phyloP scores from a whole-genome alignment of 306 rosid species.

The Quercus wislizeni region DNA sequence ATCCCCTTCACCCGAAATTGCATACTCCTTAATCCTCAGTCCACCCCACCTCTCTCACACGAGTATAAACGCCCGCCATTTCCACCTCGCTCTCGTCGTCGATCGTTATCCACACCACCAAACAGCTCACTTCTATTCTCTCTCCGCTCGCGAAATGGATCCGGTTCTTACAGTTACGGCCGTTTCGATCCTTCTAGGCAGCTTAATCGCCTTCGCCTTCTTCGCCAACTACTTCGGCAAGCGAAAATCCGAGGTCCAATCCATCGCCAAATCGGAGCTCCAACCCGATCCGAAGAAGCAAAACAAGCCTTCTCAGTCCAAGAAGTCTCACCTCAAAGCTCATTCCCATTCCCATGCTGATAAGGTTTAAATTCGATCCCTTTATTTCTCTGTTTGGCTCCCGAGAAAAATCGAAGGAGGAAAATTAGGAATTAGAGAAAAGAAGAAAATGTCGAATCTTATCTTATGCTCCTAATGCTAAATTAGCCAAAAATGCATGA shows the following conservation, averaged over 20 bases:
- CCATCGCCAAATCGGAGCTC: slow-evolving; percentile 59
- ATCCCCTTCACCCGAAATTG: no score
- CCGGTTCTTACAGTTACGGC: slow-evolving; percentile 43
- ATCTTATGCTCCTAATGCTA: background rate
- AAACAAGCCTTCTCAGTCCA: slow-evolving; percentile 46
- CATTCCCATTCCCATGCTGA: slow-evolving; percentile 64
- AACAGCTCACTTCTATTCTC: background rate
- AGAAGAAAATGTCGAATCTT: background rate
- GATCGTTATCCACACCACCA: background rate
- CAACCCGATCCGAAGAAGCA: slow-evolving; percentile 47
- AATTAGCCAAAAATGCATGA: background rate
- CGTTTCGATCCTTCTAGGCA: slow-evolving; percentile 66
- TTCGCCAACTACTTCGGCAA: slow-evolving; percentile 61
- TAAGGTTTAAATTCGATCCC: slow-evolving; percentile 41
- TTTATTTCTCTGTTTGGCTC: slow-evolving; percentile 7
- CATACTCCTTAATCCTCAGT: background rate
- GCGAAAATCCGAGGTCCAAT: slow-evolving; percentile 73
- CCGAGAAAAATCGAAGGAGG: slow-evolving; percentile 6
- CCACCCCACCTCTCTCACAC: no score
- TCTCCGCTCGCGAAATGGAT: slow-evolving; percentile 50
- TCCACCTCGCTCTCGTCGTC: background rate
- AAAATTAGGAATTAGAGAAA: background rate
- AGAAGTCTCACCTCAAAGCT: slow-evolving; percentile 59
- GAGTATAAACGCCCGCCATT: background rate
- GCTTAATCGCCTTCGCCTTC: slow-evolving; percentile 60